Evolutionary conservation across 352 stramenopile species (phyloP).

Genomic region (Globisporangium barbulae): DNA sequence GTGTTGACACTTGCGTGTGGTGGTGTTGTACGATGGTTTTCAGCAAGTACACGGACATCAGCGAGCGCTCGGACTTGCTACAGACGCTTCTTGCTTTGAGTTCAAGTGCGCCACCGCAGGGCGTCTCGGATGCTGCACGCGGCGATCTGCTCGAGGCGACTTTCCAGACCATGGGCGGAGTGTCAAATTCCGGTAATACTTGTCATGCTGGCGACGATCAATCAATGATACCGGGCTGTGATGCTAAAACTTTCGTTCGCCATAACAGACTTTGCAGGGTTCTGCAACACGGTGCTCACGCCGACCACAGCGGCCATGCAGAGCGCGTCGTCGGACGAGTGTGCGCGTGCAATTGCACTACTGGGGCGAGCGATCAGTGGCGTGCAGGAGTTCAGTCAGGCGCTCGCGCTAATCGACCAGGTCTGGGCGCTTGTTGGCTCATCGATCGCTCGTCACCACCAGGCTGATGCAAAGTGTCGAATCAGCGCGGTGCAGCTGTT

Average conservation of each 20-base stretch:
- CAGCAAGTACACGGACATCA: constrained; percentile 62
- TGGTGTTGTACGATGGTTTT: background rate
- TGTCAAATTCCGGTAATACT: constrained; percentile 40
- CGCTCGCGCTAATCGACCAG: constrained; percentile 33
- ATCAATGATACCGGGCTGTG: background rate
- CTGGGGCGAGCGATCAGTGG: constrained; percentile 57
- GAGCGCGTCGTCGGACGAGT: constrained; percentile 27
- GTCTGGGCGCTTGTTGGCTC: constrained; percentile 45
- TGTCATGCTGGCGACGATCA: background rate
- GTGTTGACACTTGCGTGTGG: too few species aligned
- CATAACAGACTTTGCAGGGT: constrained; percentile 38
- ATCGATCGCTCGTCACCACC: constrained; percentile 36
- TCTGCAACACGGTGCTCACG: constrained; percentile 52
- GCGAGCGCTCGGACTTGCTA: constrained; percentile 45
- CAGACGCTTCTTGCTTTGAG: constrained; percentile 22
- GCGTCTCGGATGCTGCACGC: constrained; percentile 13
- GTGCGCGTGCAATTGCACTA: constrained; percentile 32
- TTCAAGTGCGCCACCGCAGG: constrained; percentile 4
- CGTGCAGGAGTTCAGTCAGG: constrained; percentile 30
- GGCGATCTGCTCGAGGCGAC: constrained; percentile 50
- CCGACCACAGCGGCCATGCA: constrained; percentile 27
- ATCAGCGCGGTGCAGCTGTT: constrained; percentile 49
- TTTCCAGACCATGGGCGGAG: constrained; percentile 44
- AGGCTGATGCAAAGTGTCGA: constrained; percentile 26
- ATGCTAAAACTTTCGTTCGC: constrained; percentile 1